Evolutionary conservation across 352 stramenopile genomes (phyloP).

Genomic region (Peronosclerospora sorghi): DNA sequence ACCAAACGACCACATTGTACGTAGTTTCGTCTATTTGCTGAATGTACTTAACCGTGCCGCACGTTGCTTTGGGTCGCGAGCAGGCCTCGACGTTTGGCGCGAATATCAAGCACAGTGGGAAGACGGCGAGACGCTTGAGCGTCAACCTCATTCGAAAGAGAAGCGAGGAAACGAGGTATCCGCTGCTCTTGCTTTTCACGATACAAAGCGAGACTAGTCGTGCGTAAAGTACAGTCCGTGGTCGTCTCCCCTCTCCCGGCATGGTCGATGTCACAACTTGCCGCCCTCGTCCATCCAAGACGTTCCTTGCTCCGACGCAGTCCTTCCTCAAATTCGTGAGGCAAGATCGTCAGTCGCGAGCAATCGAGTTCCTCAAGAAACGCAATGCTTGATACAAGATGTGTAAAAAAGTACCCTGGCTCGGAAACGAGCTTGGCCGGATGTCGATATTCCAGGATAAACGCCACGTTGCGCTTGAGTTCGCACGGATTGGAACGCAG

Average conservation of each 20-base stretch:
- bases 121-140: slow-evolving; percentile 6
- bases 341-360: slow-evolving; percentile 55
- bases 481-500: slow-evolving; percentile 72
- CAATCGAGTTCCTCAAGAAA: slow-evolving; percentile 74
- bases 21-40: no score
- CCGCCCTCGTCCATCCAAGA: background rate
- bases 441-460: slow-evolving; percentile 76
- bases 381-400: slow-evolving; percentile 73
- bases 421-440: slow-evolving; percentile 73
- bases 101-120: slow-evolving; percentile 32
- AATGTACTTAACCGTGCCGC: no score
- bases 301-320: slow-evolving; percentile 27
- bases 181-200: slow-evolving; percentile 5
- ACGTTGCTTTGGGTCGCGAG: no score
- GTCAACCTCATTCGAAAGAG: background rate
- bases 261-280: slow-evolving; percentile 14
- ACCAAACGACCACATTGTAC: no score
- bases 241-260: slow-evolving; percentile 10
- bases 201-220: background rate
- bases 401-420: slow-evolving; percentile 88
- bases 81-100: slow-evolving; percentile 23
- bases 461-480: slow-evolving; percentile 81
- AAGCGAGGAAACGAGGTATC: background rate
- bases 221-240: slow-evolving; percentile 3
- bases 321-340: slow-evolving; percentile 62